These are phyloP conservation scores for Rubia tinctorum DNA, from an alignment of 305 asterid genomes.

Conservation along the genomic window DNA sequence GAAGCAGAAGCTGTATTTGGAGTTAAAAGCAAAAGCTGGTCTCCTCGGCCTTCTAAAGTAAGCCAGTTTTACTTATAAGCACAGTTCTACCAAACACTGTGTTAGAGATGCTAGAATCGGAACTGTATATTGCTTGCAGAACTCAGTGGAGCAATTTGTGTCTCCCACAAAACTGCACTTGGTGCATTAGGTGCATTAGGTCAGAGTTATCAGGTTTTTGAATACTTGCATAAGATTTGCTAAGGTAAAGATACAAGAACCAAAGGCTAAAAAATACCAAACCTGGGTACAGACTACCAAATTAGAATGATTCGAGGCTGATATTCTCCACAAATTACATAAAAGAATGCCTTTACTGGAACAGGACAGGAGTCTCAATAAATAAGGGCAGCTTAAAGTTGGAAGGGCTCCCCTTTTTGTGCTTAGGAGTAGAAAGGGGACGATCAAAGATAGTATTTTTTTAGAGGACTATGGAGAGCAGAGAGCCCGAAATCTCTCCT, in stretches of 20 bases:
- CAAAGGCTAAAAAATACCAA: background rate
- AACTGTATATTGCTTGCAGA: background rate
- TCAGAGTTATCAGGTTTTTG: background rate
- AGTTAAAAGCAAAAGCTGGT: too few relatives aligned
- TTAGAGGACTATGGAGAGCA: background rate
- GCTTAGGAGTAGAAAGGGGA: background rate
- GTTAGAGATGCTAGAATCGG: background rate
- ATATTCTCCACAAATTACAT: background rate
- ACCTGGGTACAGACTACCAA: background rate
- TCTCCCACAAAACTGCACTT: background rate
- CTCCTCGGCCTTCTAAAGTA: too few relatives aligned
- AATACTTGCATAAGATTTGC: background rate
- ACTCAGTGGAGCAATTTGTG: background rate
- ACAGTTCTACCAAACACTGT: too few relatives aligned
- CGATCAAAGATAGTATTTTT: background rate
- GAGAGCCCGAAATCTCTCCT: background rate
- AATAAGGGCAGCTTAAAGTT: background rate
- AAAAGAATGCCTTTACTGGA: background rate
- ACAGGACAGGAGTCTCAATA: background rate
- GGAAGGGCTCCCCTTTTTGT: background rate
- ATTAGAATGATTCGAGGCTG: background rate
- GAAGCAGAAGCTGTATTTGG: too few relatives aligned
- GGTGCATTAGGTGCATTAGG: background rate
- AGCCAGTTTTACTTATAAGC: too few relatives aligned
- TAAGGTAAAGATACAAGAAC: background rate